Percentiles rank a stretch among this genome's conserved stretches.
Conservation (phyloP, 305 asterid genomes). For the Stenogyne calaminthoides region DNA sequence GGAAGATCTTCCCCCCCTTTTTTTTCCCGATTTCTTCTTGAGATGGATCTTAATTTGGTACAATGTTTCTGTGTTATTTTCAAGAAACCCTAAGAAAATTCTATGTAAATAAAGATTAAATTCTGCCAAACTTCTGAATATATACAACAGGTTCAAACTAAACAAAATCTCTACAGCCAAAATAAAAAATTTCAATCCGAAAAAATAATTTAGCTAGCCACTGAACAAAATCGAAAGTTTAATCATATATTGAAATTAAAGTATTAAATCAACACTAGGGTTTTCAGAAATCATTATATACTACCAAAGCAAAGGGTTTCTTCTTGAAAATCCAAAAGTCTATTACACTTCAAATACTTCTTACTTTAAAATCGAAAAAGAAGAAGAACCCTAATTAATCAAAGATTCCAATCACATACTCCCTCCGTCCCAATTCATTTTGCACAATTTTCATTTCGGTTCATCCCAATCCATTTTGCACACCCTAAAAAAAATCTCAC, state of each 20-base stretch:
- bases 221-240: neutral
- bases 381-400: slow-evolving; percentile 12
- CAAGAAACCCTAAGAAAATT: neutral
- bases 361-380: neutral
- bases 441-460: no score
- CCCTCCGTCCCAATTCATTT: no score
- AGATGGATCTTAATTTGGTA: neutral
- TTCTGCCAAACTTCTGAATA: neutral
- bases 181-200: neutral
- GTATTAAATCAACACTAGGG: neutral
- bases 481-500: no score
- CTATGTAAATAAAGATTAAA: neutral
- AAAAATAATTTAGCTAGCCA: neutral
- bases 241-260: neutral
- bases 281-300: neutral
- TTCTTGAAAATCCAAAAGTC: neutral
- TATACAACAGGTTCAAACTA: no score
- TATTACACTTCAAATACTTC: neutral
- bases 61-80: neutral
- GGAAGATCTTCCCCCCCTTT: no score
- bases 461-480: no score
- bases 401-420: neutral
- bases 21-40: neutral
- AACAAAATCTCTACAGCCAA: neutral
- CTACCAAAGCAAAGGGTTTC: neutral